phyloP scores from a whole-genome alignment of 1,284 basidiomycete genomes.

The Takashimella koratensis region DNA sequence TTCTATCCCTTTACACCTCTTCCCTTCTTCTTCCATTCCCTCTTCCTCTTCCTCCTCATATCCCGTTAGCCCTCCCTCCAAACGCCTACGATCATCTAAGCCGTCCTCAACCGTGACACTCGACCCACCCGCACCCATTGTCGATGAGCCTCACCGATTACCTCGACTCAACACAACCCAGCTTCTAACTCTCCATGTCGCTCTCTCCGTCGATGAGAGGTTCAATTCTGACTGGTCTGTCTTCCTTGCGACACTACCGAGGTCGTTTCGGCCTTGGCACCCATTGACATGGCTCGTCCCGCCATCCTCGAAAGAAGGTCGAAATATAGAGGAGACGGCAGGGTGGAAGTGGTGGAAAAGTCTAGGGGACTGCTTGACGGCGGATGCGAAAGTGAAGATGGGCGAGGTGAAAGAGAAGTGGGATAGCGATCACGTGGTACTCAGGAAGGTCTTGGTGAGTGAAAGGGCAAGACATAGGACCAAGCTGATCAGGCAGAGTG shows the following conservation, averaged over 20 bases:
- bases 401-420: slow-evolving; percentile 56
- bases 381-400: slow-evolving; percentile 55
- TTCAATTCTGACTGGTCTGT: slow-evolving; percentile 59
- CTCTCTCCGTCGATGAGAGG: slow-evolving; percentile 53
- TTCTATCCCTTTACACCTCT: slow-evolving; percentile 34
- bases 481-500: slow-evolving; percentile 12
- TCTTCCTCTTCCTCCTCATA: slow-evolving; percentile 9
- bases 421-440: slow-evolving; percentile 56
- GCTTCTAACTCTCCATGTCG: slow-evolving; percentile 61
- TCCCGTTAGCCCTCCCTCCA: slow-evolving; percentile 2
- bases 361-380: slow-evolving; percentile 51
- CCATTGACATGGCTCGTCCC: slow-evolving; percentile 68
- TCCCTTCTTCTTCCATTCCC: slow-evolving; percentile 20
- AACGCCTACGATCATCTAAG: neutral
- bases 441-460: slow-evolving; percentile 48
- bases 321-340: neutral
- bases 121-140: neutral
- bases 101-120: no score
- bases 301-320: neutral
- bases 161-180: slow-evolving; percentile 50
- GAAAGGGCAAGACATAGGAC: neutral
- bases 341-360: slow-evolving; percentile 25
- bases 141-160: slow-evolving; percentile 10
- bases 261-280: slow-evolving; percentile 62
- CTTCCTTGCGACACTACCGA: slow-evolving; percentile 70